Base-by-base conservation (phyloP, 768 basidiomycete genomes). In the Dacryopinax primogenitus region DNA sequence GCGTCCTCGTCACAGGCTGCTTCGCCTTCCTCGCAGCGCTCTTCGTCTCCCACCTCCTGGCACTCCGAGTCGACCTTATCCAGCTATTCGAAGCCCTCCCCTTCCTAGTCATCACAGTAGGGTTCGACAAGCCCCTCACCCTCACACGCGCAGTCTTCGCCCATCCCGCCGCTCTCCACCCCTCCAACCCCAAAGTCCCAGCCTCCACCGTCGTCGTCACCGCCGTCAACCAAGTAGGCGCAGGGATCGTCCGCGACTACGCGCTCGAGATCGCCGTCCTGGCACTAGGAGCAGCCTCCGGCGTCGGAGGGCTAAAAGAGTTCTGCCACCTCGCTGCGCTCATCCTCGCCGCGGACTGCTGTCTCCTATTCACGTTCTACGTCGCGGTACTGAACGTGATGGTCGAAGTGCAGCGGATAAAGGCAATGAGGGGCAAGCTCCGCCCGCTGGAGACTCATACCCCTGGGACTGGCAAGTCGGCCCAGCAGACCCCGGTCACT, bases 21-120 rank as follows among this genome's bases (percentile, higher is more conserved):
- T 86, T 94, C 67, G 87, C 90, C 0, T 86, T 98, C 72, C 81
- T 99, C 64, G 78, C 92, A 64, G 82, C 91, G 13, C 82, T 98
- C 4, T 87, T 95, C 15, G 73, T 85, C 39, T 84, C 86, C 21
- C 82, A 87, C 63, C 85, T 82, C 13, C 80, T 97, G 66, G 80
- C 82, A 69, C 91, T 99, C 66, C 87, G 86, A 21, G 86, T 99
- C 69, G 94, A 98, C 74, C 92, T 92, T 1, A 87, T 98, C 63
- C 86, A 87, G 11, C 81, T 99, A 62, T 92, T 90, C 11, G 96
- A 99, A 74, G 95, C 96, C 0, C 82, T 99, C 0, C 96, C 96
- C 0, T 98, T 98, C 85, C 80, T 98, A 61, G 94, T 99, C 35
- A 95, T 95, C 75, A 96, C 93, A 1, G 86, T 99, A 66, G 95